Percentiles rank a stretch among this genome's conserved stretches.
Conservation (phyloP, 2,329 filamentous ascomycete species). For the Exophiala oligosperma region DNA sequence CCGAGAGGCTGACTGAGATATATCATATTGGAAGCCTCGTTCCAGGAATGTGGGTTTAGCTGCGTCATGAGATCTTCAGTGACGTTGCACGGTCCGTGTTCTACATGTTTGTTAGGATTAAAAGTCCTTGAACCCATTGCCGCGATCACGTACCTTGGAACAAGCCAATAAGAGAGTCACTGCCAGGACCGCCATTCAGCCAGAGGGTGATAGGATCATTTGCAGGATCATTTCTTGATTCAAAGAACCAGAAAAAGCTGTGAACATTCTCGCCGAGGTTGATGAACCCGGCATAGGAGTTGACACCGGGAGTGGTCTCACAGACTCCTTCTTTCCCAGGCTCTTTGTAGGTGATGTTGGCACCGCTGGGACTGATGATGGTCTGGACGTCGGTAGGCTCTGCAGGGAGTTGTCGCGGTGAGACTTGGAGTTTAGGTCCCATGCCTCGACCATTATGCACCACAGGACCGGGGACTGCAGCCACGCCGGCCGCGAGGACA, state of each 20-base stretch:
- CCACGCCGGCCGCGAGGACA: slow-evolving; percentile 10
- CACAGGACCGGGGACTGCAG: slow-evolving; percentile 18
- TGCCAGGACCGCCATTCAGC: slow-evolving; percentile 41
- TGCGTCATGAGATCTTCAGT: slow-evolving; percentile 45
- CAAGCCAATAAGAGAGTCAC: slow-evolving; percentile 39
- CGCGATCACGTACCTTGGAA: slow-evolving; percentile 38
- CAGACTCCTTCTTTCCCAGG: slow-evolving; percentile 53
- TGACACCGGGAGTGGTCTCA: slow-evolving; percentile 57
- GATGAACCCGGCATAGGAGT: slow-evolving; percentile 58
- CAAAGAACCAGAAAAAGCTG: slow-evolving; percentile 59
- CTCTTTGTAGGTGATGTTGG: slow-evolving; percentile 60
- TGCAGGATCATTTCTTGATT: slow-evolving; percentile 52
- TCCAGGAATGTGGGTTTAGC: slow-evolving; percentile 62
- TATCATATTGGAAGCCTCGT: slow-evolving; percentile 59
- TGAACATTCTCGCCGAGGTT: slow-evolving; percentile 54
- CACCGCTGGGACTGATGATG: slow-evolving; percentile 42
- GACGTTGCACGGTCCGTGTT: slow-evolving; percentile 46
- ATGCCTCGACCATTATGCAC: slow-evolving; percentile 19
- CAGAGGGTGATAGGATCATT: slow-evolving; percentile 43
- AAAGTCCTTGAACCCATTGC: neutral
- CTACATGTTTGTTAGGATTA: slow-evolving; percentile 30
- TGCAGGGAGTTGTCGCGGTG: slow-evolving; percentile 38
- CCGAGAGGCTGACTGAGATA: slow-evolving; percentile 64
- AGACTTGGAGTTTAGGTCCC: slow-evolving; percentile 22
- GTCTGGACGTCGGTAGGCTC: slow-evolving; percentile 40